These are phyloP conservation scores for Skeletonema tropicum DNA, from an alignment of 108 stramenopile species.

Conservation along the genomic window DNA sequence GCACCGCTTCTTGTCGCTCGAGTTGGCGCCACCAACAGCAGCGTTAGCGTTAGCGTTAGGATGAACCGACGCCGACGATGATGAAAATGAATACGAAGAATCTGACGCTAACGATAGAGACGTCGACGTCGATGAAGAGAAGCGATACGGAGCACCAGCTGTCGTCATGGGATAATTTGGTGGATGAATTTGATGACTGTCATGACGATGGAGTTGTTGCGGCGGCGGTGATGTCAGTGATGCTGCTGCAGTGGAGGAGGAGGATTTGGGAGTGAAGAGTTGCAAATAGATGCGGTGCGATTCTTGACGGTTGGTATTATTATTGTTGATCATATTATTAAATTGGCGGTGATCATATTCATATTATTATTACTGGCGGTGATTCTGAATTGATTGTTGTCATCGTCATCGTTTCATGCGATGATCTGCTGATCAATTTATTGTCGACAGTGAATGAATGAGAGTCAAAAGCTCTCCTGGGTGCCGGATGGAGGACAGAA, in stretches of 20 bases:
- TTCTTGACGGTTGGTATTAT: constrained; percentile 25
- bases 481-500: too few relatives aligned
- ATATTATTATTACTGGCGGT: too few relatives aligned
- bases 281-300: constrained; percentile 57
- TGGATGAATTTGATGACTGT: constrained; percentile 38
- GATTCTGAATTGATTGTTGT: background rate
- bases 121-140: constrained; percentile 24
- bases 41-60: background rate
- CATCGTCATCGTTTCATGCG: too few relatives aligned
- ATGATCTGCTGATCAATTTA: too few relatives aligned
- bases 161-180: constrained; percentile 39
- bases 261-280: constrained; percentile 30
- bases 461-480: too few relatives aligned
- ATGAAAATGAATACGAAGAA: constrained; percentile 30
- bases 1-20: too few relatives aligned
- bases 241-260: background rate
- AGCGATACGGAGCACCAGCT: constrained; percentile 31
- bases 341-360: too few relatives aligned
- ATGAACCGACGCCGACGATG: constrained; percentile 31
- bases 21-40: background rate
- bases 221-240: background rate
- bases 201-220: constrained; percentile 33
- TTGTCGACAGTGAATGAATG: too few relatives aligned
- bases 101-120: constrained; percentile 33
- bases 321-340: too few relatives aligned